These are phyloP conservation scores for Isatis lusitanica DNA, from an alignment of 441 rosid genomes.

Conservation along the genomic window DNA sequence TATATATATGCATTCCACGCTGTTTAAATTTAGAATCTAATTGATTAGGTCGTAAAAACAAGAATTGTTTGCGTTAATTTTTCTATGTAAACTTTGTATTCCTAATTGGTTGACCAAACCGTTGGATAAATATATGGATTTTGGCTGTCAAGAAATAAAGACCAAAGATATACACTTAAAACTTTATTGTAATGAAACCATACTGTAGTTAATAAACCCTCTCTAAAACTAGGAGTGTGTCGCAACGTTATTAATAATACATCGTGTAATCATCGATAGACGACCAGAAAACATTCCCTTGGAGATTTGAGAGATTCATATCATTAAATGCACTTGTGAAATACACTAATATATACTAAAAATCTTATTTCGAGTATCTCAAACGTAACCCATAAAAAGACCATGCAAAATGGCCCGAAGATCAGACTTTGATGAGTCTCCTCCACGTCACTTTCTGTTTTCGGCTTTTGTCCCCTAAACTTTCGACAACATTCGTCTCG, in stretches of 20 bases:
- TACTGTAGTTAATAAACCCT: background rate
- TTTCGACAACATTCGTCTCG: slow-evolving; percentile 65
- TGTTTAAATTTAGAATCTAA: background rate
- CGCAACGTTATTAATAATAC: slow-evolving; percentile 14
- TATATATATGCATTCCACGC: background rate
- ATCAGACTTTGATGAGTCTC: slow-evolving; percentile 32
- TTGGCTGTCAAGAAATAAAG: background rate
- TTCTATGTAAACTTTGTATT: background rate
- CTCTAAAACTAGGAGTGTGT: slow-evolving; percentile 15
- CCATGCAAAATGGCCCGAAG: slow-evolving; percentile 33
- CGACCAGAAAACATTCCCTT: slow-evolving; percentile 49
- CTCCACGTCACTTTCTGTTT: slow-evolving; percentile 55
- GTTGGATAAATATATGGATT: background rate
- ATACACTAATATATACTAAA: slow-evolving; percentile 21
- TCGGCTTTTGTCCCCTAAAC: slow-evolving; percentile 73
- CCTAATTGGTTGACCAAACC: background rate
- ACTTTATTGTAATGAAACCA: background rate
- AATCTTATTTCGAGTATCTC: slow-evolving; percentile 1
- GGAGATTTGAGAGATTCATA: slow-evolving; percentile 43
- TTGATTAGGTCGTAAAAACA: background rate
- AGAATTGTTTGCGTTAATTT: background rate
- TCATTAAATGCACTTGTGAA: slow-evolving; percentile 32
- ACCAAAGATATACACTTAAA: background rate
- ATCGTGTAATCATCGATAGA: slow-evolving; percentile 12
- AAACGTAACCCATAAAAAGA: slow-evolving; percentile 31